These are phyloP conservation scores for Vinca major DNA, from an alignment of 305 asterid species.

Conservation along the genomic window DNA sequence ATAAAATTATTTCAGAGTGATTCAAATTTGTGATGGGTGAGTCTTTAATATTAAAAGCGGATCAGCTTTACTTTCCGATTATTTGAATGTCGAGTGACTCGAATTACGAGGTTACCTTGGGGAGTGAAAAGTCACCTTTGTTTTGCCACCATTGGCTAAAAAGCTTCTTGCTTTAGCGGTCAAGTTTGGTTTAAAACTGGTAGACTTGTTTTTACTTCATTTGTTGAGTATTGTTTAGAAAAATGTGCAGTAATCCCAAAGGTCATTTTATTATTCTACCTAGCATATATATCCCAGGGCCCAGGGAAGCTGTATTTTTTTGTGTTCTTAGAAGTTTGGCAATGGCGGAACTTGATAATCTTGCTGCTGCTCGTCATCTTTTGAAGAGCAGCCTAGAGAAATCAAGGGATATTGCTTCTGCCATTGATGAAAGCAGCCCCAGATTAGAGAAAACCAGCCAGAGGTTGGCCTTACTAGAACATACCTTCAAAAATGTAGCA, in stretches of 20 bases:
- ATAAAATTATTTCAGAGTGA: no score
- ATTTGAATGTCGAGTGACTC: no score
- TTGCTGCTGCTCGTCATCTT: conserved; percentile 42
- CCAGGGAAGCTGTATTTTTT: neutral
- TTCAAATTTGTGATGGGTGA: no score
- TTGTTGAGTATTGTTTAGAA: conserved; percentile 52
- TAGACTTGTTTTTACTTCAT: conserved; percentile 26
- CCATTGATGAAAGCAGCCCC: conserved; percentile 29
- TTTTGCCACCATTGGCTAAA: neutral
- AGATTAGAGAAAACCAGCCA: conserved; percentile 28
- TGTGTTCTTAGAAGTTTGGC: neutral
- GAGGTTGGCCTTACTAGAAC: conserved; percentile 25
- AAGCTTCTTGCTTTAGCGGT: conserved; percentile 40
- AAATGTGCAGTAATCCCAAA: neutral
- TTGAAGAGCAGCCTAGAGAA: conserved; percentile 45
- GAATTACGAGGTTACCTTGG: no score
- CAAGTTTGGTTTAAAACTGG: conserved; percentile 66
- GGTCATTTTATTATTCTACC: neutral
- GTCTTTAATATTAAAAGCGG: no score
- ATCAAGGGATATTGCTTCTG: conserved; percentile 42
- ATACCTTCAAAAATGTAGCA: conserved; percentile 29
- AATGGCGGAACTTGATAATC: conserved; percentile 31
- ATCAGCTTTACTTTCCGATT: neutral
- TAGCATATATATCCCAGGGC: neutral
- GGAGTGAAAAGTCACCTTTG: no score